Base-by-base conservation (phyloP, 805 yeast genomes). In the Candida fluviatilis region DNA sequence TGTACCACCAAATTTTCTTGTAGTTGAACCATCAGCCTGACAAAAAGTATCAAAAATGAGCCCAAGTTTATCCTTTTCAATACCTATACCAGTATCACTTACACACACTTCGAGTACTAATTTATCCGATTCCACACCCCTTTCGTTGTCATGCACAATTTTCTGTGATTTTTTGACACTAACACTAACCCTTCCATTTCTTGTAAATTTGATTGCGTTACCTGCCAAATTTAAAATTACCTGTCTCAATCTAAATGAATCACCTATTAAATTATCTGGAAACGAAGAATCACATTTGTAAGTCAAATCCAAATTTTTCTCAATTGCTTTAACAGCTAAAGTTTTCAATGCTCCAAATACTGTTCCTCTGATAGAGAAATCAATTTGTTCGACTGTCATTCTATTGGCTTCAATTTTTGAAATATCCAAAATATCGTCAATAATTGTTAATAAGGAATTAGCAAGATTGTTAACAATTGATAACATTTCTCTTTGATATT, bases 11-110 rank as follows among this genome's bases (percentile, higher is more conserved):
- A 87, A 88, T 60, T 86, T 86, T 57, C 95, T 76, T 1, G 95
- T 87, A 2, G 95, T 87, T 4, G 95, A 85, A 30, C 96, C 96
- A 63, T 87, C 96, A 6, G 95, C 95, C 59, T 87, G 95, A 49
- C 95, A 84, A 66, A 87, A 87, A 2, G 91, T 87, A 54, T 87
- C 95, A 54, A 87, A 87, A 50, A 87, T 88, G 30, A 88, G 71
- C 23, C 87, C 95, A 26, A 87, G 69, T 55, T 87, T 87, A 52
- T 88, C 95, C 54, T 78, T 79, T 52, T 82, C 87, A 49, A 87
- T 87, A 48, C 96, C 96, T 47, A 88, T 87, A 57, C 95, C 95
- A 1, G 95, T 87, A 58, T 87, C 96, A 49, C 87, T 76, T 7
- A 87, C 95, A 63, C 95, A 85, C 52, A 88, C 84, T 58, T 87